These are phyloP conservation scores for Hapsidospora chrysogenum DNA, from an alignment of 495 filamentous ascomycete species.

Conservation along the genomic window DNA sequence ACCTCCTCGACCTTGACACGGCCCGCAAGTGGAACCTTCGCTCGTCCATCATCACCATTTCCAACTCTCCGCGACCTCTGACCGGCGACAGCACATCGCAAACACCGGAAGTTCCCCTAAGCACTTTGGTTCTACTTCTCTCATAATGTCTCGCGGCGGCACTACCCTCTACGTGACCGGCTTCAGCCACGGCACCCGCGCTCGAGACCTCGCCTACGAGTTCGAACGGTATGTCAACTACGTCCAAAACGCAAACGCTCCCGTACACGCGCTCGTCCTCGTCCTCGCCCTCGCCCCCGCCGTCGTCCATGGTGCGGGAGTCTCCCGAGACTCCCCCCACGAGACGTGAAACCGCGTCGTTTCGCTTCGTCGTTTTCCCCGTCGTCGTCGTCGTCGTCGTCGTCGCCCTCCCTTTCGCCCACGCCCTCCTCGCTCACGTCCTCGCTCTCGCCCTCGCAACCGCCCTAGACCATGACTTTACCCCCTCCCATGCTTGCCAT, in stretches of 20 bases:
- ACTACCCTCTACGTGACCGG: slow-evolving; percentile 94
- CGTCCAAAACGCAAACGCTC: slow-evolving; percentile 15
- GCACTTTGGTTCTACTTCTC: not conserved
- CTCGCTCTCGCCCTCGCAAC: too few relatives aligned
- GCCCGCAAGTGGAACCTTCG: too few relatives aligned
- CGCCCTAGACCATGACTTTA: too few relatives aligned
- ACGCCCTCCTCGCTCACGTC: too few relatives aligned
- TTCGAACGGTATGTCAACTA: slow-evolving; percentile 88
- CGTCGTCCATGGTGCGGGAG: slow-evolving; percentile 12
- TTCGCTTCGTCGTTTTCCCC: not conserved
- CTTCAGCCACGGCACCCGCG: slow-evolving; percentile 97
- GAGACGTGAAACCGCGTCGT: slow-evolving; percentile 9
- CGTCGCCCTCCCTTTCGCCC: not conserved
- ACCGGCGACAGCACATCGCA: too few relatives aligned
- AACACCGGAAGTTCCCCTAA: too few relatives aligned
- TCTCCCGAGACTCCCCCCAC: too few relatives aligned
- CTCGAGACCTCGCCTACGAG: slow-evolving; percentile 99
- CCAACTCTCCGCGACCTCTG: too few relatives aligned
- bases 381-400: not conserved
- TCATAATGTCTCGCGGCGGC: slow-evolving; percentile 73
- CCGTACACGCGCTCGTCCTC: slow-evolving; percentile 27
- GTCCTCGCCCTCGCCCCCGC: slow-evolving; percentile 14
- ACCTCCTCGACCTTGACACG: too few relatives aligned
- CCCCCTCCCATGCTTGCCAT: too few relatives aligned
- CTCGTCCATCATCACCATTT: too few relatives aligned